phyloP scores from a whole-genome alignment of 1,284 basidiomycete genomes.

The Cryptococcus sp. region DNA sequence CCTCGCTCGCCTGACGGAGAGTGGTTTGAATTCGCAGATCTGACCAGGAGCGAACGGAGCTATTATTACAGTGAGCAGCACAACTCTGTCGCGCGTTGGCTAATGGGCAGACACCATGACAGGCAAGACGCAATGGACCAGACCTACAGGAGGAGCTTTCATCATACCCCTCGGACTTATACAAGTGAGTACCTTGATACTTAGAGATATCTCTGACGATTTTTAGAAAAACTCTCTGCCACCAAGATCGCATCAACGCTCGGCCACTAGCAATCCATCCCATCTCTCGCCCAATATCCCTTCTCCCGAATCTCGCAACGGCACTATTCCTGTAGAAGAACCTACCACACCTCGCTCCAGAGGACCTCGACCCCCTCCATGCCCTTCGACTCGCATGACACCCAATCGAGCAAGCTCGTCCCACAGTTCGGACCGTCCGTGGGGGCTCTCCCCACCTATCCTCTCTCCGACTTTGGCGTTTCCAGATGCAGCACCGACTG shows the following conservation, averaged over 20 bases:
- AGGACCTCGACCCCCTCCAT: slow-evolving; percentile 2
- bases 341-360: not conserved
- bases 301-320: not conserved
- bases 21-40: slow-evolving; percentile 91
- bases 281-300: not conserved
- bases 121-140: slow-evolving; percentile 81
- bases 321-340: not conserved
- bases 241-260: slow-evolving; percentile 2
- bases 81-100: not conserved
- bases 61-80: slow-evolving; percentile 72
- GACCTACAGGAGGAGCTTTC: slow-evolving; percentile 63
- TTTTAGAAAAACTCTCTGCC: slow-evolving; percentile 48
- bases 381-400: slow-evolving; percentile 1
- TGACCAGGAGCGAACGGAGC: slow-evolving; percentile 65
- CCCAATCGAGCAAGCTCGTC: not conserved
- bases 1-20: slow-evolving; percentile 79
- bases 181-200: slow-evolving; percentile 48
- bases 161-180: slow-evolving; percentile 84
- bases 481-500: not conserved
- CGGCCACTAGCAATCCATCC: not conserved
- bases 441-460: not conserved
- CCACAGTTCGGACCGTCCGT: not conserved
- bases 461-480: not conserved
- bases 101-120: slow-evolving; percentile 58
- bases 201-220: not conserved